Conservation (phyloP, 805 yeast species). For the Nakazawaea wyomingensis region DNA sequence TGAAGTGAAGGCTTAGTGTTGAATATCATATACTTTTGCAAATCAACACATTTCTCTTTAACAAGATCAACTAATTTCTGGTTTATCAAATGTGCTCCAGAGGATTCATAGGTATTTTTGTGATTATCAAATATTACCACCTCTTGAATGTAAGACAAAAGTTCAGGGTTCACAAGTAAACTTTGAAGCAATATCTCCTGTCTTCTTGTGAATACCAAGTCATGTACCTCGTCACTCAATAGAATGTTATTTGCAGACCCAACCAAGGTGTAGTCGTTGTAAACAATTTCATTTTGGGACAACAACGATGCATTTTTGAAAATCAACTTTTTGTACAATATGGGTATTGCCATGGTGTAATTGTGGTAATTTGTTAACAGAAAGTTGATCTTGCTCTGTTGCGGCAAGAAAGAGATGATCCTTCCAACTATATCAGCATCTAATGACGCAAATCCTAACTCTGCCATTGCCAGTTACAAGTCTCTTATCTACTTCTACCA, state of each 20-base stretch:
- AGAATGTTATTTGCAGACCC: slow-evolving; percentile 30
- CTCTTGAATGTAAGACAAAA: slow-evolving; percentile 28
- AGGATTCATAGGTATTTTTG: slow-evolving; percentile 19
- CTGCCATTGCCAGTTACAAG: not conserved
- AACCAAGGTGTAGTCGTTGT: slow-evolving; percentile 32
- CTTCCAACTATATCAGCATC: not conserved
- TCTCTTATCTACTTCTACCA: no score
- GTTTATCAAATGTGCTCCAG: slow-evolving; percentile 17
- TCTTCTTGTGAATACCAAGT: slow-evolving; percentile 30
- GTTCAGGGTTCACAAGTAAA: slow-evolving; percentile 28
- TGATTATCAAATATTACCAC: slow-evolving; percentile 28
- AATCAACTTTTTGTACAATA: slow-evolving; percentile 32
- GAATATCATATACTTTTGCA: slow-evolving; percentile 14
- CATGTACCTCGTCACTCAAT: slow-evolving; percentile 31
- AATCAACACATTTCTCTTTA: slow-evolving; percentile 11
- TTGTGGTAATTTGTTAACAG: slow-evolving; percentile 26
- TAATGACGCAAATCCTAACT: not conserved
- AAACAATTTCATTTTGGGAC: slow-evolving; percentile 13
- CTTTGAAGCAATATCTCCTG: slow-evolving; percentile 36
- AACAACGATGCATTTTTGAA: slow-evolving; percentile 31
- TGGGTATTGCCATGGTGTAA: slow-evolving; percentile 25
- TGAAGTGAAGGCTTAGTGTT: slow-evolving; percentile 14
- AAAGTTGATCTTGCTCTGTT: slow-evolving; percentile 31
- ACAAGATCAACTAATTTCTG: slow-evolving; percentile 20
- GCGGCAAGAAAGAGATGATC: slow-evolving; percentile 30